Percentiles rank a stretch among this genome's conserved stretches.
Evolutionary conservation across 352 stramenopile species (phyloP).

Genomic region (Phytophthora chlamydospora): DNA sequence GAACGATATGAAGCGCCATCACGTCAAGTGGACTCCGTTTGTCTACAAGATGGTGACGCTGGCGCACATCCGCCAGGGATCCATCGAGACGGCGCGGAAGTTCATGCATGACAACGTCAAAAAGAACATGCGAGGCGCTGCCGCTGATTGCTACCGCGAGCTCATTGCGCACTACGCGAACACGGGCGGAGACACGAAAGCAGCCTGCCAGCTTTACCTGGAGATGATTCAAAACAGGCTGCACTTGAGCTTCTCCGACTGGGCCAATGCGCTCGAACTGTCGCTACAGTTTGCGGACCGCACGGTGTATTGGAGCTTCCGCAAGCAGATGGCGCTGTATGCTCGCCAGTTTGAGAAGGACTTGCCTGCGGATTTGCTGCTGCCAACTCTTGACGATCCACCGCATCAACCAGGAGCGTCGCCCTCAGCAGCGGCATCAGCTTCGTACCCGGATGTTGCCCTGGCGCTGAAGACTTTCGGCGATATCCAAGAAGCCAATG

Average conservation of each 20-base stretch:
- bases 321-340: not conserved
- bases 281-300: not conserved
- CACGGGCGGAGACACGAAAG: not conserved
- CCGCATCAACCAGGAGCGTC: not conserved
- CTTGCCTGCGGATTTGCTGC: conserved; percentile 7
- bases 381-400: not conserved
- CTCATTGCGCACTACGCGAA: conserved; percentile 7
- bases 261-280: conserved; percentile 12
- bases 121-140: not conserved
- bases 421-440: not conserved
- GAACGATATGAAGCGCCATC: conserved; percentile 43
- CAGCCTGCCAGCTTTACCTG: conserved; percentile 11
- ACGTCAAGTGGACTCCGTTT: conserved; percentile 48
- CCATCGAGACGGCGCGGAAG: conserved; percentile 3
- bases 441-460: not conserved
- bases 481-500: conserved; percentile 1
- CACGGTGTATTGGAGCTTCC: conserved; percentile 7
- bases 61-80: conserved; percentile 39
- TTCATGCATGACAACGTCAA: conserved; percentile 2
- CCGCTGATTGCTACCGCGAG: conserved; percentile 6
- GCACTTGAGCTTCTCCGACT: conserved; percentile 1
- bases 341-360: not conserved
- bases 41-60: conserved; percentile 56
- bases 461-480: not conserved
- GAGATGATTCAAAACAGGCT: conserved; percentile 12